Conservation (phyloP, 2,329 filamentous ascomycete genomes). For the Pseudogymnoascus sp. region DNA sequence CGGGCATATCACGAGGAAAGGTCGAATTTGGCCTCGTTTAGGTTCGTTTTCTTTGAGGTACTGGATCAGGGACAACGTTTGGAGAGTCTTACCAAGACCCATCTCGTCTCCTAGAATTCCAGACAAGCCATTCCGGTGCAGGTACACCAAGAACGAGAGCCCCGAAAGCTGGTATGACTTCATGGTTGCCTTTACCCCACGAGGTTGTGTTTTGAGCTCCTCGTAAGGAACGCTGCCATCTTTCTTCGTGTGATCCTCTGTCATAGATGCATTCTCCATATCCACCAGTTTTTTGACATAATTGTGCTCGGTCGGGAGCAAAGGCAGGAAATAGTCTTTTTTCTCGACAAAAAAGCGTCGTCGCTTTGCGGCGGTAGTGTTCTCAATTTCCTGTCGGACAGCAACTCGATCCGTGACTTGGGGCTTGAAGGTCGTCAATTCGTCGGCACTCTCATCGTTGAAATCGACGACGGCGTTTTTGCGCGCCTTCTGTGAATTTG, state of each 20-base stretch:
- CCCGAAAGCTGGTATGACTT: constrained; percentile 45
- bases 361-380: constrained; percentile 23
- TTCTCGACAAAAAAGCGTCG: constrained; percentile 29
- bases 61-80: constrained; percentile 42
- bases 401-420: constrained; percentile 21
- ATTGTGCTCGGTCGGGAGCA: constrained; percentile 26
- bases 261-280: constrained; percentile 20
- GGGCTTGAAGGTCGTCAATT: constrained; percentile 15
- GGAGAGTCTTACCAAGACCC: constrained; percentile 43
- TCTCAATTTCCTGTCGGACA: constrained; percentile 26
- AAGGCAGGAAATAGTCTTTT: constrained; percentile 27
- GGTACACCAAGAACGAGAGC: constrained; percentile 40
- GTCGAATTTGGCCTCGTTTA: constrained; percentile 31
- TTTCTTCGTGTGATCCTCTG: constrained; percentile 19
- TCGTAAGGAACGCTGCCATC: constrained; percentile 22
- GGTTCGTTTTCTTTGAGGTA: constrained; percentile 35
- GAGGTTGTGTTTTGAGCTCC: constrained; percentile 23
- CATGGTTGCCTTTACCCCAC: constrained; percentile 38
- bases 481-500: constrained; percentile 10
- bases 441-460: constrained; percentile 10
- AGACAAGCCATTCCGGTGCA: constrained; percentile 37
- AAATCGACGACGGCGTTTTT: constrained; percentile 13
- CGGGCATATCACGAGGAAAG: constrained; percentile 41
- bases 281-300: constrained; percentile 27
- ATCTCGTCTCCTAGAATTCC: constrained; percentile 42